Conservation (phyloP, 176 grass and related monocot genomes). For the Avena insularis region DNA sequence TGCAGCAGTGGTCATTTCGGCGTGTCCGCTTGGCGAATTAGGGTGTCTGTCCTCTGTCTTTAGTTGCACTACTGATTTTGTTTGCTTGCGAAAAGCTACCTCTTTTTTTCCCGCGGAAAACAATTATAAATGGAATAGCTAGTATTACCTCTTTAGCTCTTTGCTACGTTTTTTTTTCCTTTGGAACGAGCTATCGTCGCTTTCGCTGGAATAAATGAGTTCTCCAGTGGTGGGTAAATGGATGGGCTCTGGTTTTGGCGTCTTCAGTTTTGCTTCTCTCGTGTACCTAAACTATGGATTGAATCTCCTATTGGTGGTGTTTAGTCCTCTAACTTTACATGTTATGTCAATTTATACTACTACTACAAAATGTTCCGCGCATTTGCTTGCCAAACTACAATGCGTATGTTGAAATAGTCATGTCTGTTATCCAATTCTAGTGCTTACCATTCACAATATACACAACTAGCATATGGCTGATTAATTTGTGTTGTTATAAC, state of each 20-base stretch:
- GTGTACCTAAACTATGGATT: not conserved
- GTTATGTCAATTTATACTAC: not conserved
- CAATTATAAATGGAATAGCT: not conserved
- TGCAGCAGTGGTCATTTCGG: too few species aligned
- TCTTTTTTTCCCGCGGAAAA: not conserved
- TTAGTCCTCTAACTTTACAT: not conserved
- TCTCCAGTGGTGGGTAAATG: not conserved
- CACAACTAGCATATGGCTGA: not conserved
- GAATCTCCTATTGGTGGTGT: not conserved
- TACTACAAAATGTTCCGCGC: not conserved
- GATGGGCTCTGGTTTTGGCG: not conserved
- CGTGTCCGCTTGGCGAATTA: not conserved
- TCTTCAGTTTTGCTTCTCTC: not conserved
- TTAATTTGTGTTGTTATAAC: not conserved
- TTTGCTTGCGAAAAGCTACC: not conserved
- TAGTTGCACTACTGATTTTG: not conserved
- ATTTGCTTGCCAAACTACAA: not conserved
- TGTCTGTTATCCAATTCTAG: not conserved
- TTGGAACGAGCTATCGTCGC: not conserved
- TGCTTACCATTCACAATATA: not conserved
- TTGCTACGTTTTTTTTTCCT: not conserved
- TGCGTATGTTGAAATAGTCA: not conserved
- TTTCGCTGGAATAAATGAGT: constrained; percentile 23
- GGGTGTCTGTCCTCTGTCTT: not conserved
- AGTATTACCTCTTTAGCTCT: not conserved